A percentile compares a stretch with the other conserved stretches of the same genome.
Evolutionary conservation across 1,139 yeast species (phyloP).

Genomic region (Pichia sorboxylosa): DNA sequence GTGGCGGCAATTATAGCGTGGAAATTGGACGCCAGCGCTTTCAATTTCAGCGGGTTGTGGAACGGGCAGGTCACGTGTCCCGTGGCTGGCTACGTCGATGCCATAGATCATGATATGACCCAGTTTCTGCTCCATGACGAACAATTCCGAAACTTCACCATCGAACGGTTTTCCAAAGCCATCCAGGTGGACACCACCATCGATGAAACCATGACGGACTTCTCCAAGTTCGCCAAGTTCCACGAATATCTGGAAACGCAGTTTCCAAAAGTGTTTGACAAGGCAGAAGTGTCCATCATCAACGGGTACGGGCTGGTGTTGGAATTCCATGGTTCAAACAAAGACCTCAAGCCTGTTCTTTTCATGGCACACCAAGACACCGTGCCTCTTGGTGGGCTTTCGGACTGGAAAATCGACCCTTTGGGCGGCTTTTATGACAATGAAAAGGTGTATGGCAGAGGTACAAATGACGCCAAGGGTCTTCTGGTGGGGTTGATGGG

Average conservation of each 20-base stretch:
- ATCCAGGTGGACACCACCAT: conserved; percentile 54
- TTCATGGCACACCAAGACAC: conserved; percentile 76
- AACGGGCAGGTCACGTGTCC: conserved; percentile 7
- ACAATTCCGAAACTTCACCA: conserved; percentile 29
- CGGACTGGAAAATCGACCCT: conserved; percentile 61
- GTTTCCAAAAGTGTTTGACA: conserved; percentile 32
- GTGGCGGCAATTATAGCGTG: too few relatives aligned
- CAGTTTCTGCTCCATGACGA: conserved; percentile 26
- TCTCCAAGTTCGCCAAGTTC: conserved; percentile 31
- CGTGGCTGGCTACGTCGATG: conserved; percentile 3
- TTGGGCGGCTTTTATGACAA: conserved; percentile 38
- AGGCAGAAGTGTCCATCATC: conserved; percentile 29
- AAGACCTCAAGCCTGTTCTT: conserved; percentile 48
- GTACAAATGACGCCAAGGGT: conserved; percentile 53
- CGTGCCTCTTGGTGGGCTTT: conserved; percentile 50
- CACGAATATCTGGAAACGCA: conserved; percentile 32
- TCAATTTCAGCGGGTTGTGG: background rate
- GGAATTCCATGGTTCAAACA: conserved; percentile 35
- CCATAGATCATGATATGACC: conserved; percentile 10
- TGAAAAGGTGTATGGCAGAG: conserved; percentile 54
- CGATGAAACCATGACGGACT: conserved; percentile 20
- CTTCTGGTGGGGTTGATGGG: conserved; percentile 46
- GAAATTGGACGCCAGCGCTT: background rate
- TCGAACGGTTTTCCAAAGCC: conserved; percentile 40
- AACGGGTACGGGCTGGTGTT: conserved; percentile 31